These are phyloP conservation scores for Viola pubescens DNA, from an alignment of 441 rosid genomes.

Conservation along the genomic window DNA sequence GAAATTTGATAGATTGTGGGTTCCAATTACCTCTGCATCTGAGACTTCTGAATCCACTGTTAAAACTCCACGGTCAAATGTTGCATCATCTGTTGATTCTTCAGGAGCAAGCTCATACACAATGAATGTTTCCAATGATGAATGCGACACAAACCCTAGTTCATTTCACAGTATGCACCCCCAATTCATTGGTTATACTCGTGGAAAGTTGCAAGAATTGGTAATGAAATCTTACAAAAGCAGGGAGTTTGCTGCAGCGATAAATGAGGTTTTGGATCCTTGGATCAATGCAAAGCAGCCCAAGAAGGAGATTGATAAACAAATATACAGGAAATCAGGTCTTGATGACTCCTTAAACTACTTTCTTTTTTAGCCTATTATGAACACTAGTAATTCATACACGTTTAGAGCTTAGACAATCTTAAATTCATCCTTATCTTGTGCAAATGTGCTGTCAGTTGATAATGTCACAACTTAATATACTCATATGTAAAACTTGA, in stretches of 20 bases:
- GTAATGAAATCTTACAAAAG: slow-evolving; percentile 96
- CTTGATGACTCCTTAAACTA: slow-evolving; percentile 13
- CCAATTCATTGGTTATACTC: slow-evolving; percentile 87
- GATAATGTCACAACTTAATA: too few species aligned
- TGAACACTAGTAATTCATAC: too few species aligned
- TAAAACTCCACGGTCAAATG: slow-evolving; percentile 28
- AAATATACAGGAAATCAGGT: slow-evolving; percentile 79
- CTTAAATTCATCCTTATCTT: too few species aligned
- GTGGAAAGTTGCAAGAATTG: slow-evolving; percentile 93
- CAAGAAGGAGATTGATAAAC: slow-evolving; percentile 80
- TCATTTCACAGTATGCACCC: slow-evolving; percentile 72
- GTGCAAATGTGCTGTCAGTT: too few species aligned
- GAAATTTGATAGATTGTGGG: slow-evolving; percentile 86
- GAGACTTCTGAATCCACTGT: slow-evolving; percentile 38
- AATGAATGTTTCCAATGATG: slow-evolving; percentile 25
- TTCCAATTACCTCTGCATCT: slow-evolving; percentile 51
- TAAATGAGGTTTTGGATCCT: slow-evolving; percentile 95
- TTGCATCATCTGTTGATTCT: slow-evolving; percentile 32
- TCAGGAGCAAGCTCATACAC: slow-evolving; percentile 31
- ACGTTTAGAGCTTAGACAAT: too few species aligned
- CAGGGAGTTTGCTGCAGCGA: slow-evolving; percentile 95
- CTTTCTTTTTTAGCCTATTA: neutral
- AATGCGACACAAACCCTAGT: slow-evolving; percentile 24
- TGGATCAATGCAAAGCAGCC: slow-evolving; percentile 97
- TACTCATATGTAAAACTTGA: too few species aligned